Percentiles rank a stretch among this genome's conserved stretches.
Conservation (phyloP, 176 grass and related monocot species). For the Rhynchospora tenuis region DNA sequence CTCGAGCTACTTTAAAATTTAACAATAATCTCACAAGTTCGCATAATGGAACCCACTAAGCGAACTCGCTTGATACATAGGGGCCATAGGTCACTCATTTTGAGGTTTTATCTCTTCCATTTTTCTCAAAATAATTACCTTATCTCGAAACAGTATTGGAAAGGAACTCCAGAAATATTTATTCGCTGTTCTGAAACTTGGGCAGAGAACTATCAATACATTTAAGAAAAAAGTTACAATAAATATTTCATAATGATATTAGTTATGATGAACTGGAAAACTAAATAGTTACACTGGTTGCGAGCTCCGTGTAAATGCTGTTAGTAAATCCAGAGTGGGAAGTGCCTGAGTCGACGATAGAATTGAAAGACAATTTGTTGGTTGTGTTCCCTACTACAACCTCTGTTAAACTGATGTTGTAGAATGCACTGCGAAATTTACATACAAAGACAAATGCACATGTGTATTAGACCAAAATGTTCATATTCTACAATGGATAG, state of each 20-base stretch:
- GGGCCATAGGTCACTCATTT: too few relatives aligned
- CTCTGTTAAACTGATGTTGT: constrained; percentile 58
- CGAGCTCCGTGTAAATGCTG: constrained; percentile 35
- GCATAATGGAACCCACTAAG: too few relatives aligned
- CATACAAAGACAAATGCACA: background rate
- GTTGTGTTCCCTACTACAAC: constrained; percentile 17
- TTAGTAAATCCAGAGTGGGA: constrained; percentile 55
- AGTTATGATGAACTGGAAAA: background rate
- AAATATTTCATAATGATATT: background rate
- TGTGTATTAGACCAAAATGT: background rate
- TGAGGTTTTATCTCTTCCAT: background rate
- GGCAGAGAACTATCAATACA: constrained; percentile 19
- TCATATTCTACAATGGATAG: too few relatives aligned
- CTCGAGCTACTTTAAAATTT: too few relatives aligned
- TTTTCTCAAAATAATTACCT: constrained; percentile 5
- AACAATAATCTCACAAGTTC: too few relatives aligned
- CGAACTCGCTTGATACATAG: too few relatives aligned
- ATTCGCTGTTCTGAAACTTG: constrained; percentile 8
- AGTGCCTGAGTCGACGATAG: constrained; percentile 67
- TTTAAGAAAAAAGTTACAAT: background rate
- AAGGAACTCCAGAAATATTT: constrained; percentile 7
- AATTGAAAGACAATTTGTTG: constrained; percentile 27
- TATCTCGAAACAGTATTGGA: constrained; percentile 42
- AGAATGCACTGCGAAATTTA: constrained; percentile 33
- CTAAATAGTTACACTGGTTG: constrained; percentile 32